Evolutionary conservation across 495 filamentous ascomycete species (phyloP), one percentile per base, ranked within the genome.

Genomic region (Acidiella bohemica): DNA sequence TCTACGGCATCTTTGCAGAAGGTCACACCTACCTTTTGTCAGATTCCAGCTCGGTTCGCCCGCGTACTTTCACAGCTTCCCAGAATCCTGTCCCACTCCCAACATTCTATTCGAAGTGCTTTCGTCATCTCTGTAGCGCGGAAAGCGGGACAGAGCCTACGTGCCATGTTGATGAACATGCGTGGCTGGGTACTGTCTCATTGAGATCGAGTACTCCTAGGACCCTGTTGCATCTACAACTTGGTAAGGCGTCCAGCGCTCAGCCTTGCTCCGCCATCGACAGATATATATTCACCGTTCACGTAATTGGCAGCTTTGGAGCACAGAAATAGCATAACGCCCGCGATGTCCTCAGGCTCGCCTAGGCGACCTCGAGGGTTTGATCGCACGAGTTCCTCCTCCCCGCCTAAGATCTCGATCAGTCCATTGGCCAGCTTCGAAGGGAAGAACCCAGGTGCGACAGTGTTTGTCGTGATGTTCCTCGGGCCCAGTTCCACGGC

Each of bases 311-410:
- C 81, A 5, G 80, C 83, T 38, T 68, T 64, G 43, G 77, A 80
- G 21, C 70, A 67, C 54, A 90, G 58, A 56, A 81, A 88, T 36
- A 90, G 49, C 57, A 80, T 84, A 23, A 80, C 67, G 5, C 83
- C 83, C 3, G 80, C 82, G 4, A 84, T 75, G 54, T 90, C 83
- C 48, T 73, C 57, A 0, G 80, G 73, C 18, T 61, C 67, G 6
- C 83, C 83, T 39, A 86, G 81, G 17, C 83, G 65, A 4, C 72
- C 71, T 44, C 84, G 54, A n/a, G 83, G 83, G 41, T 80, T 73
- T 10, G 66, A 69, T 0, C 47, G 58, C 57, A 72, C 68, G 50
- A 90, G 81, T 20, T 57, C 54, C 10, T 83, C 77, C 29, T 54
- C 36, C 7, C 60, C 62, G 28, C 62, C 61, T 20, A 63, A 32